phyloP scores from a whole-genome alignment of 306 rosid genomes.

The Vicia sativa region DNA sequence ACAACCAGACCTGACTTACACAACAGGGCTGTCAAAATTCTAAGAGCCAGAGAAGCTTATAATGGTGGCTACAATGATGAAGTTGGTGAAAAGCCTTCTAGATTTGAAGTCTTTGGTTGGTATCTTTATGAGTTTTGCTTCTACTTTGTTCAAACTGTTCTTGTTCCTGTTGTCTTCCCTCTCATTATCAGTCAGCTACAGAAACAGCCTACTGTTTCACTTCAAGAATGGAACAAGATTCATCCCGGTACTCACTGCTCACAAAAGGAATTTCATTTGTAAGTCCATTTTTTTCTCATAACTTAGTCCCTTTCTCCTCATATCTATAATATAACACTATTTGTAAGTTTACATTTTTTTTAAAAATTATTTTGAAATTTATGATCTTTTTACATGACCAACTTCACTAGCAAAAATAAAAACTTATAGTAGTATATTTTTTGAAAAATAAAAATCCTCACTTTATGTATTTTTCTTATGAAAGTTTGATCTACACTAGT shows the following conservation, averaged over 20 bases:
- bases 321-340: constrained; percentile 21
- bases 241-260: constrained; percentile 47
- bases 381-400: not conserved
- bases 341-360: constrained; percentile 46
- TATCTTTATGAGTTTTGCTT: constrained; percentile 74
- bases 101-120: constrained; percentile 77
- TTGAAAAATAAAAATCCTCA: not conserved
- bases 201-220: constrained; percentile 37
- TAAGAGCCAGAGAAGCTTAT: constrained; percentile 55
- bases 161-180: constrained; percentile 82
- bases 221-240: constrained; percentile 38
- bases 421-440: not conserved
- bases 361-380: not conserved
- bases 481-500: constrained; percentile 36
- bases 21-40: constrained; percentile 47
- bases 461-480: constrained; percentile 27
- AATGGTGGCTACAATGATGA: constrained; percentile 50
- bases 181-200: constrained; percentile 74
- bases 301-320: constrained; percentile 18
- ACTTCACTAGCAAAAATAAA: not conserved
- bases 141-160: constrained; percentile 62
- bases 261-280: constrained; percentile 63
- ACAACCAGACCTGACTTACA: constrained; percentile 43
- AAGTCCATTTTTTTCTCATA: constrained; percentile 35
- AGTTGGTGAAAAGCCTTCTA: constrained; percentile 59